phyloP scores from a whole-genome alignment of 257 asterid genomes.

The Knoxia roxburghii region DNA sequence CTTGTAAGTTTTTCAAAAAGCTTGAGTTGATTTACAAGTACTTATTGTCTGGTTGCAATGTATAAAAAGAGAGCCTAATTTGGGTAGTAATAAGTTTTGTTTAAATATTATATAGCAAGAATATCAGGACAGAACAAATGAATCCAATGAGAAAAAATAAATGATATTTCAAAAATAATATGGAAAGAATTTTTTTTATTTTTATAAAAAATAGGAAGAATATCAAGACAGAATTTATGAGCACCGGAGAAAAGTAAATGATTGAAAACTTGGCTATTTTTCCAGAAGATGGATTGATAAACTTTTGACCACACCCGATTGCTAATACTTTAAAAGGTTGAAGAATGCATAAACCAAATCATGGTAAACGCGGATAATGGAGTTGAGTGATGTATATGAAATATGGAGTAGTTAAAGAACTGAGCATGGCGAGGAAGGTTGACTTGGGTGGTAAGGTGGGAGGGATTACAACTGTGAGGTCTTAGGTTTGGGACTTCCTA shows the following conservation, averaged over 20 bases:
- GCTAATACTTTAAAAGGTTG: background rate
- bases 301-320: background rate
- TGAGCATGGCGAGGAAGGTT: too few species aligned
- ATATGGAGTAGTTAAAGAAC: background rate
- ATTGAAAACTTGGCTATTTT: background rate
- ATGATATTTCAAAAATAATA: too few species aligned
- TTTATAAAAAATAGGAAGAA: too few species aligned
- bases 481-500: too few species aligned
- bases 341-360: background rate
- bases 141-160: too few species aligned
- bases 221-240: too few species aligned
- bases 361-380: background rate
- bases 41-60: background rate
- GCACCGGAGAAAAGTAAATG: background rate
- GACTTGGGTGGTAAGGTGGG: too few species aligned
- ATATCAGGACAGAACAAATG: too few species aligned
- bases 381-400: background rate
- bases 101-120: constrained; percentile 2
- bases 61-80: constrained; percentile 3
- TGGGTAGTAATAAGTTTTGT: background rate
- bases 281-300: background rate
- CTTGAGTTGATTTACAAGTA: constrained; percentile 4
- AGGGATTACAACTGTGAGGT: too few species aligned
- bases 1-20: constrained; percentile 51
- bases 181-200: too few species aligned